Base-by-base conservation (phyloP, 1,284 basidiomycete species). In the Anthracocystis panici-leucophaei region DNA sequence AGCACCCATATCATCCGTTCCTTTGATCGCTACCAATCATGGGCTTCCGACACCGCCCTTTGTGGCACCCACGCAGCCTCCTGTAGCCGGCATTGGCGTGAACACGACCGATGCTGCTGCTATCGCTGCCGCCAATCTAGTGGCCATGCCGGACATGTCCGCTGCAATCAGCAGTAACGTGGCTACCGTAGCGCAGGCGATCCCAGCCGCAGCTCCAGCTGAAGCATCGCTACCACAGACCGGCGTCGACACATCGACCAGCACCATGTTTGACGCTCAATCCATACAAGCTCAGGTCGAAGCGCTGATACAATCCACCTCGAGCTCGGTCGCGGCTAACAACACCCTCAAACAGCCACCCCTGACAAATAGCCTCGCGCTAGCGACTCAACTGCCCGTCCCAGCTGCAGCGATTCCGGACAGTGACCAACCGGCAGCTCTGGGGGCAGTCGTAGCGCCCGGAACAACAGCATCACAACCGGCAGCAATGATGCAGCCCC, bases 201-300 rank as follows among this genome's bases (percentile, higher is more conserved):
- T 16, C 35, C 14, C 35, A 38, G 16, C 45, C 7, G 42, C 57
- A 18, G 5, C 42, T 21, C 12, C 53, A 12, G 23, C 31, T 18
- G 42, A 44, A 40, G 38, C 40, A 10, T 27, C 53, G 18, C 25
- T 55, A 10, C 21, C 51, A 27, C 66, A 46, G 7, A n/a, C 55
- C 8, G 41, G 29, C 25, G 29, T 52, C 23, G 33, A 25, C n/a
- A 20, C 53, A 3, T 16, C 58, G 2, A 23, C 57, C 6, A 57
- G 41, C n/a, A 20, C 42, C 6, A 65, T 65, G 55, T 50, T 75
- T 27, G 68, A 75, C 33, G 57, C 73, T 1, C 73, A 65, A 21
- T 48, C 60, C 25, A 70, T 75, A 20, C 73, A 75, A 40, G 73
- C 73, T 2, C 73, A 75, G 18, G 57, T 75, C 7, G 67, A 71